Conservation (phyloP, 1,284 basidiomycete species). For the Ceratobasidium sp. region DNA sequence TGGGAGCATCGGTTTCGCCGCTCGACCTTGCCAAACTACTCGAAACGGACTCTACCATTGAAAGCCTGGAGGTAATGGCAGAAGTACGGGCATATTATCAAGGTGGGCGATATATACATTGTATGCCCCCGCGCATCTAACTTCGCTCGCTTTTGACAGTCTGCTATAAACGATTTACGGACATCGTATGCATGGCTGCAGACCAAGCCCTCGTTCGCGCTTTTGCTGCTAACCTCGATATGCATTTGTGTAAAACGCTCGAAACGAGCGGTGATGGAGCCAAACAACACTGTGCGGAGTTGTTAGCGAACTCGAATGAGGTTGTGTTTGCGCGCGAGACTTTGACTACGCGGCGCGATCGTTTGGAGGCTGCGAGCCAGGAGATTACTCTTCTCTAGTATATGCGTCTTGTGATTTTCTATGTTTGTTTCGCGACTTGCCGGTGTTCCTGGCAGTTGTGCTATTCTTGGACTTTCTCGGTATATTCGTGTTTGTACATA, state of each 20-base stretch:
- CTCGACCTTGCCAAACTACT: conserved; percentile 61
- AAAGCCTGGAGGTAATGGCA: conserved; percentile 65
- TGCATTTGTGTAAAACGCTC: neutral
- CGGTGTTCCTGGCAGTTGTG: too few relatives aligned
- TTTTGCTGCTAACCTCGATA: neutral
- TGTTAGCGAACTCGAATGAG: neutral
- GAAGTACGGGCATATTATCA: conserved; percentile 68
- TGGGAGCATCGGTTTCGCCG: conserved; percentile 56
- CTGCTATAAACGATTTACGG: conserved; percentile 9
- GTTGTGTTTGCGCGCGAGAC: conserved; percentile 1
- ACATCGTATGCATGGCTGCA: neutral
- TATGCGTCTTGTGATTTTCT: neutral
- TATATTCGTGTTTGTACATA: neutral
- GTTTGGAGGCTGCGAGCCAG: neutral
- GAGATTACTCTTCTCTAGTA: neutral
- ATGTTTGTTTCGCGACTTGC: too few relatives aligned
- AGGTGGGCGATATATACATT: conserved; percentile 55
- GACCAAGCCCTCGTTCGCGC: conserved; percentile 14
- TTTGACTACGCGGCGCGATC: conserved; percentile 10
- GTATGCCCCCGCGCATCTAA: neutral
- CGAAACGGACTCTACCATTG: conserved; percentile 61
- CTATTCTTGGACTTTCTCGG: too few relatives aligned
- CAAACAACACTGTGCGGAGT: neutral
- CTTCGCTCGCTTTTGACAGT: neutral
- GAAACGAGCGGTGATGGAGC: neutral